These are phyloP conservation scores for Isabelozyma heimii DNA, from an alignment of 805 yeast genomes.

Conservation along the genomic window DNA sequence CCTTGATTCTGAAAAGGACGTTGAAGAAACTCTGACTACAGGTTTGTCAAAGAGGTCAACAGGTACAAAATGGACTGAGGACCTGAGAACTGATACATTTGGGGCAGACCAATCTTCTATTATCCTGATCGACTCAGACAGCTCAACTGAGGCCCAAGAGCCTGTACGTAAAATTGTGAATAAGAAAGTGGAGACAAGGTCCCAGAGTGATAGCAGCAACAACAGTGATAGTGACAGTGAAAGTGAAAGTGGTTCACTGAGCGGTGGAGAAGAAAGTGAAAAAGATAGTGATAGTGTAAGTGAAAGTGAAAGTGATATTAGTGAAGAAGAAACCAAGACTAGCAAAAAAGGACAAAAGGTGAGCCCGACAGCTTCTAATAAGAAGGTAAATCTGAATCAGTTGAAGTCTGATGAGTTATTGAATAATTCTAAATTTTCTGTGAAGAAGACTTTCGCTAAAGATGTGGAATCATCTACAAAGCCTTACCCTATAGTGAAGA, in stretches of 20 bases:
- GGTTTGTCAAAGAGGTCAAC: background rate
- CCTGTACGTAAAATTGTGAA: background rate
- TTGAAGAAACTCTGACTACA: no score
- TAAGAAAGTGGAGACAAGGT: background rate
- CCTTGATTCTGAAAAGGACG: background rate
- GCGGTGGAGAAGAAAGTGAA: background rate
- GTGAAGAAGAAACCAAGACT: background rate
- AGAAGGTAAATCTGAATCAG: no score
- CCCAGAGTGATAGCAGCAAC: background rate
- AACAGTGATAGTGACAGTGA: conserved; percentile 1
- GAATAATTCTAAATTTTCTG: no score
- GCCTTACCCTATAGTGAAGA: no score
- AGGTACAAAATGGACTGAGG: background rate
- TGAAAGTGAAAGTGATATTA: background rate
- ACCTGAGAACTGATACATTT: background rate
- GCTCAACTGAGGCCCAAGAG: background rate
- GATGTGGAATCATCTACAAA: no score
- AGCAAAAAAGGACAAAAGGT: background rate
- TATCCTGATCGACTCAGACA: background rate
- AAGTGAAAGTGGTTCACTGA: background rate
- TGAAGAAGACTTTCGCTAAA: no score
- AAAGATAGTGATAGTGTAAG: background rate
- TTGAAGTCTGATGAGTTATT: no score
- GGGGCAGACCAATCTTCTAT: background rate
- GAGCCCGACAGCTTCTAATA: background rate